phyloP scores from a whole-genome alignment of 2,329 filamentous ascomycete genomes.

The Fusarium sp. region DNA sequence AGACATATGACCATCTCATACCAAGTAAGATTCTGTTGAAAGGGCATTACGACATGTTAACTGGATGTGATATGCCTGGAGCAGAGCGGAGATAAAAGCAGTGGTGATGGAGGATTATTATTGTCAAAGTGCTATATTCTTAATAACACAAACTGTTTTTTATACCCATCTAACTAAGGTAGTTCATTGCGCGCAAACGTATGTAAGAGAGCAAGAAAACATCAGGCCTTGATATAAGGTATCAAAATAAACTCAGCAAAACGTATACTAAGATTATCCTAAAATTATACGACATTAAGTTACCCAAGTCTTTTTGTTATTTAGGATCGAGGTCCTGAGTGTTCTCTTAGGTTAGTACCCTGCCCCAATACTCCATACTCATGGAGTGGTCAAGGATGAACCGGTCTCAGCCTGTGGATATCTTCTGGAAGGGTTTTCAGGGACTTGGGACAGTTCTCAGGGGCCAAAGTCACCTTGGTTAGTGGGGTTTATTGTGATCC shows the following conservation, averaged over 20 bases:
- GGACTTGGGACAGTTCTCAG: conserved; percentile 25
- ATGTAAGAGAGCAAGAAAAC: neutral
- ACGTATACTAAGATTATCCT: neutral
- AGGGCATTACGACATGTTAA: neutral
- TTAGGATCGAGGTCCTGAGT: neutral
- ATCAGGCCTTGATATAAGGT: neutral
- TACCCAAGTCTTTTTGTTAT: neutral
- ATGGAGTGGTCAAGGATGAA: neutral
- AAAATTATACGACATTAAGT: neutral
- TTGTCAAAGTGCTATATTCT: neutral
- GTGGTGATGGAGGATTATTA: neutral
- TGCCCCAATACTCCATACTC: neutral
- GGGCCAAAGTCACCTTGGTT: conserved; percentile 1
- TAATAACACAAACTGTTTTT: neutral
- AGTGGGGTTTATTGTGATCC: conserved; percentile 10
- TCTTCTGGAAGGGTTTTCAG: conserved; percentile 34
- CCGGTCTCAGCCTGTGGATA: neutral
- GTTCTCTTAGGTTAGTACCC: neutral
- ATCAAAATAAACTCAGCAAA: neutral
- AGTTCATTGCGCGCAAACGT: neutral
- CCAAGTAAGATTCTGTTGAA: neutral
- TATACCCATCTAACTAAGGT: neutral
- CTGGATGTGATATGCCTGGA: neutral
- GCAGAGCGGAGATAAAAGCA: neutral
- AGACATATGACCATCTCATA: neutral